These are phyloP conservation scores for Sclerotinia subarctica DNA, from an alignment of 2,329 filamentous ascomycete genomes.

Conservation along the genomic window DNA sequence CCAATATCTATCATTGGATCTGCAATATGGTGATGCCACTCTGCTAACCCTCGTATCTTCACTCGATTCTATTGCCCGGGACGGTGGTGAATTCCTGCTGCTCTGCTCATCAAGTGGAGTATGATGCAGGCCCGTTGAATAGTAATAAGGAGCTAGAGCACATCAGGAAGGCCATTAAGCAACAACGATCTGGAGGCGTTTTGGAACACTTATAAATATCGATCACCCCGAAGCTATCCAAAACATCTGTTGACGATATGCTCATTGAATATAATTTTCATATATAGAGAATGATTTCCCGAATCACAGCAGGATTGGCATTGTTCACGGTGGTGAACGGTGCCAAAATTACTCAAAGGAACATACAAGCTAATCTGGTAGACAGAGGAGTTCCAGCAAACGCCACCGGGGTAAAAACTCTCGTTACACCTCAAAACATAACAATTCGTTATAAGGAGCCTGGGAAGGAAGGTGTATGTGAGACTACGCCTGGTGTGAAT, in stretches of 20 bases:
- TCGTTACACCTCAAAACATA: constrained; percentile 43
- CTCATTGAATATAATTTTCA: not conserved
- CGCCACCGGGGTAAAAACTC: constrained; percentile 40
- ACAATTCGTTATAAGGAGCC: constrained; percentile 48
- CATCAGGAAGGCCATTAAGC: constrained; percentile 17
- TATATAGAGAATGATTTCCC: constrained; percentile 19
- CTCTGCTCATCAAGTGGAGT: not conserved
- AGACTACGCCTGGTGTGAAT: constrained; percentile 35
- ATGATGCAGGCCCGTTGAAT: not conserved
- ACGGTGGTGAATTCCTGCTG: not conserved
- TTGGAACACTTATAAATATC: constrained; percentile 7
- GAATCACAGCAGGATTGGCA: constrained; percentile 20
- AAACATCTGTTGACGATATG: not conserved
- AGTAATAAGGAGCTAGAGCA: constrained; percentile 1
- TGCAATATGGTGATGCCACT: not conserved
- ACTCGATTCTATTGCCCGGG: not conserved
- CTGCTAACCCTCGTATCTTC: not conserved
- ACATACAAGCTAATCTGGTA: constrained; percentile 29
- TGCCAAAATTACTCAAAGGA: constrained; percentile 25
- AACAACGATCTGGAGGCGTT: not conserved
- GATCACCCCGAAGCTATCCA: not conserved
- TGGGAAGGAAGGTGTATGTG: constrained; percentile 36
- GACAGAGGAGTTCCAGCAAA: constrained; percentile 42
- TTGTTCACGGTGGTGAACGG: constrained; percentile 22
- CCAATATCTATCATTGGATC: constrained; percentile 6